A percentile compares a stretch with the other conserved stretches of the same genome.
phyloP scores from a whole-genome alignment of 768 basidiomycete genomes.

The Galerina sulciceps region DNA sequence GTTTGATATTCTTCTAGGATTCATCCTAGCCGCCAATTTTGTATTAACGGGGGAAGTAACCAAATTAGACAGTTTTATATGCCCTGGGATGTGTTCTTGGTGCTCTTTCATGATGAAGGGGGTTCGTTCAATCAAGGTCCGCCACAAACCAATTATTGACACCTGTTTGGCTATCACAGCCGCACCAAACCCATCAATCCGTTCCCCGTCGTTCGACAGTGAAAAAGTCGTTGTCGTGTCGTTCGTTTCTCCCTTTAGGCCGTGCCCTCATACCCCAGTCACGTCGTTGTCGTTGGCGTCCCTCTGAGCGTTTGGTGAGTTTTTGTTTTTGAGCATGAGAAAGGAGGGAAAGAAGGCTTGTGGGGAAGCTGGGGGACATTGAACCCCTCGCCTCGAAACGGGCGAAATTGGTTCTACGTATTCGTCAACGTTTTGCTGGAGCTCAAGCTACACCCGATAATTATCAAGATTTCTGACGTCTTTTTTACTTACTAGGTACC shows the following conservation, averaged over 20 bases:
- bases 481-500: no score
- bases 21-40: no score
- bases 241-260: conserved; percentile 1
- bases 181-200: not conserved
- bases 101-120: not conserved
- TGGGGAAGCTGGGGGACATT: not conserved
- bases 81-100: not conserved
- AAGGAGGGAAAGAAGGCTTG: not conserved
- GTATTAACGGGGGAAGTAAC: no score
- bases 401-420: no score
- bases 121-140: not conserved
- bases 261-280: not conserved
- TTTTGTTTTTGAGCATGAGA: no score
- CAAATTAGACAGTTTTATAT: no score
- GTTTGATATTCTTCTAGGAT: no score
- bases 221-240: conserved; percentile 7
- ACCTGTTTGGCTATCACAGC: not conserved
- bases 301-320: not conserved
- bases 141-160: conserved; percentile 4
- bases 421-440: no score
- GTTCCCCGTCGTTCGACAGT: conserved; percentile 6
- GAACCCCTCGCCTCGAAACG: conserved; percentile 7
- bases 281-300: not conserved
- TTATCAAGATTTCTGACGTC: no score
- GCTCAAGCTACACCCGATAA: no score